Conservation (phyloP, 2,329 filamentous ascomycete genomes). For the Cytospora chrysosperma region DNA sequence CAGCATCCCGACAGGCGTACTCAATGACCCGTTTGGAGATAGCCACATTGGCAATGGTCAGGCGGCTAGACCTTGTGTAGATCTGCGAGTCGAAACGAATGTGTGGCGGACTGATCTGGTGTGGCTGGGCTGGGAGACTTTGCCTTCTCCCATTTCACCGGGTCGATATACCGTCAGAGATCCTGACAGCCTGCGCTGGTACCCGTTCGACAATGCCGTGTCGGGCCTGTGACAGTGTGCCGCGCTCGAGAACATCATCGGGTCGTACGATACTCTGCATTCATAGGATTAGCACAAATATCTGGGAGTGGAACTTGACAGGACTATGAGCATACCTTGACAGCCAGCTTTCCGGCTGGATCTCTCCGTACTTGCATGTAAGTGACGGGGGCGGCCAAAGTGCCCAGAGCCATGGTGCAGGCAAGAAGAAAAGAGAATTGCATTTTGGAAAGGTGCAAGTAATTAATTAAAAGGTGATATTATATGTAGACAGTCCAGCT, state of each 20-base stretch:
- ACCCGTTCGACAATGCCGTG: conserved; percentile 9
- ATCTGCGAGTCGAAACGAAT: background rate
- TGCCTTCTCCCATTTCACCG: background rate
- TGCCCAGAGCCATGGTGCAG: conserved; percentile 11
- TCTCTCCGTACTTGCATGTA: conserved; percentile 14
- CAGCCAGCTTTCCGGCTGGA: conserved; percentile 16
- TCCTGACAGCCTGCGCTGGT: background rate
- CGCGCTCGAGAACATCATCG: conserved; percentile 20
- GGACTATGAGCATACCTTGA: conserved; percentile 5
- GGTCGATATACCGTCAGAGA: background rate
- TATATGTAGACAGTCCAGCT: conserved; percentile 6
- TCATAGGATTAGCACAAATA: background rate
- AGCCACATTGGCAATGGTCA: no score
- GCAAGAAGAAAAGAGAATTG: conserved; percentile 13
- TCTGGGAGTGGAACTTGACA: background rate
- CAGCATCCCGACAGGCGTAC: background rate
- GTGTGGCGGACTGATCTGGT: background rate
- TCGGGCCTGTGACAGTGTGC: conserved; percentile 8
- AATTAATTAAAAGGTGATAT: background rate
- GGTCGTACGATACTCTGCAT: conserved; percentile 14
- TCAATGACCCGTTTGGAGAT: background rate
- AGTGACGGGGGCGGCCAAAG: conserved; percentile 11
- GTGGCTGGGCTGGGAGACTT: background rate
- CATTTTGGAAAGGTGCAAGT: conserved; percentile 16
- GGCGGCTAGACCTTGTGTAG: no score